phyloP scores from a whole-genome alignment of 1,284 basidiomycete genomes.

The Marasmius tenuissimus region DNA sequence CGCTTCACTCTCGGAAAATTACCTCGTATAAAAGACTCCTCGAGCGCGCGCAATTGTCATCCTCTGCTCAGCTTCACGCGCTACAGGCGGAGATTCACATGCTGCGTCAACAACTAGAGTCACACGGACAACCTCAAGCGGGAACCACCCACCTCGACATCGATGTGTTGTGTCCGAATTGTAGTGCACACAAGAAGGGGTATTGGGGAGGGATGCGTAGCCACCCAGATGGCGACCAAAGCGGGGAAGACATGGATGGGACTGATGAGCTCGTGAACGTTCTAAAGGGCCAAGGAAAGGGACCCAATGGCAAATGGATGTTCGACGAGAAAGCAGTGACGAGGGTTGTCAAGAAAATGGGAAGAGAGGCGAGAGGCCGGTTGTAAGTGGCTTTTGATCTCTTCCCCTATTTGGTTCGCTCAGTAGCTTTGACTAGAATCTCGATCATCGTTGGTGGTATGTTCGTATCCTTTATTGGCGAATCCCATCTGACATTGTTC shows the following conservation, averaged over 20 bases:
- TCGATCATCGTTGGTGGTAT: conserved; percentile 60
- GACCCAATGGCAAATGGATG: conserved; percentile 42
- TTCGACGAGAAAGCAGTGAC: conserved; percentile 72
- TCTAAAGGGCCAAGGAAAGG: conserved; percentile 37
- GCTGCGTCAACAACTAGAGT: conserved; percentile 1
- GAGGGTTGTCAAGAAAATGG: conserved; percentile 59
- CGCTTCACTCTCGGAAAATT: conserved; percentile 32
- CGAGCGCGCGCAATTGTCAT: conserved; percentile 51
- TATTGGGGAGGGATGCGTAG: conserved; percentile 6
- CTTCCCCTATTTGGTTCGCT: conserved; percentile 7
- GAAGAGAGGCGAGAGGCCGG: conserved; percentile 67
- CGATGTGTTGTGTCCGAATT: conserved; percentile 4
- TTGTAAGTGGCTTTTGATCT: conserved; percentile 48
- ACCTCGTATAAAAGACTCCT: conserved; percentile 60
- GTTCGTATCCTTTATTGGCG: conserved; percentile 1
- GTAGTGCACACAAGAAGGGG: conserved; percentile 1
- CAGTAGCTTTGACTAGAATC: conserved; percentile 42
- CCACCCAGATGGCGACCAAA: neutral
- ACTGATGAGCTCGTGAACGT: conserved; percentile 39
- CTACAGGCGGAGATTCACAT: conserved; percentile 9
- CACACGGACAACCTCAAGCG: neutral
- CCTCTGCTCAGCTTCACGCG: conserved; percentile 9
- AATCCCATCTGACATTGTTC: conserved; percentile 4
- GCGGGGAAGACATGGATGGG: neutral
- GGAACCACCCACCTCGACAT: neutral